Base-by-base conservation (phyloP, 352 stramenopile genomes). In the Phytophthora pistaciae region DNA sequence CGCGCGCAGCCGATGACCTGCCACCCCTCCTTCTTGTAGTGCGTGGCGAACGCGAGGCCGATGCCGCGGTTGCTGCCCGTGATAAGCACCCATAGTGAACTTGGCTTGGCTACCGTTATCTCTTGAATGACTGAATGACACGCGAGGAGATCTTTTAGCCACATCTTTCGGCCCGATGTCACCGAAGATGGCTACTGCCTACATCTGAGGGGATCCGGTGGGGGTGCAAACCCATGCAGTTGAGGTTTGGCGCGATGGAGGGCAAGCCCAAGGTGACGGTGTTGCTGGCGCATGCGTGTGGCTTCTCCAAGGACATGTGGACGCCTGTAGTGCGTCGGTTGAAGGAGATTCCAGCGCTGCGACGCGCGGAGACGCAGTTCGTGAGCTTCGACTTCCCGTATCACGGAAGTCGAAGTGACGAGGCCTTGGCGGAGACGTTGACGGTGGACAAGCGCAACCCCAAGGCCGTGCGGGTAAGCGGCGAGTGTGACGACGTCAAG, bases 281-380 rank as follows among this genome's bases (percentile, higher is more conserved):
- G 60, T 20, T 87, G 46, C 80, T 84, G 38, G 70, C 62, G 4
- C 79, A 87, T 64, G 79, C 70, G 42, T 69, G 68, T 8, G 65
- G 74, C 18, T 84, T 85, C 66, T 83, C 70, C 16, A 74, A 83
- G 46, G 77, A 78, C 11, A 78, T 70, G n/a, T 87, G 79, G 79
- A 42, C 60, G 48, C 79, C 79, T 13, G 74, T 84, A 14, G 63
- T 79, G 21, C 54, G 64, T 21, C 72, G 68, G 2, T 11, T 83
- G 25, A 53, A 71, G 58, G 48, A 48, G 13, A 70, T 64, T 1
- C 21, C 55, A 9, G 55, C 75, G 16, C 25, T 77, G 36, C 66
- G 76, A 52, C 60, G 44, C 9, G 66, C 77, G 27, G 23, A 52
- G 18, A 73, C 48, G 25, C 61, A 80, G 40, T 66, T 82, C 57